Base-by-base conservation (phyloP, 257 asterid genomes). In the Ocimum tenuiflorum region DNA sequence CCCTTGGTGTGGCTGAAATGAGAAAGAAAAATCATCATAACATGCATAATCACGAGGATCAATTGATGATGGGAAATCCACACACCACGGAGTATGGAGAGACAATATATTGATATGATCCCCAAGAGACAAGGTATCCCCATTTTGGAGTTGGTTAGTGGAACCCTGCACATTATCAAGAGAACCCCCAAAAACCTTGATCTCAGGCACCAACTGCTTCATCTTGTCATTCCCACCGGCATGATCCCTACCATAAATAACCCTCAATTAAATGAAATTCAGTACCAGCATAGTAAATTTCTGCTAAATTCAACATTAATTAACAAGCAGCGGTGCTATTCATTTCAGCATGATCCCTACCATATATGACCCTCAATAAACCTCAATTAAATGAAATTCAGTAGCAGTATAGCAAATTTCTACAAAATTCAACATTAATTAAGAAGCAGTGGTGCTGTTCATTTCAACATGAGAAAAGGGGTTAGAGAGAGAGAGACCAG, bases 311-410 rank as follows among this genome's bases (percentile, higher is more conserved):
- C 0, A 17, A 60, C 51, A 43, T n/a, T 38, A 11, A 48, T 7
- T 36, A 14, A 24, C 4, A 24, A n/a, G 17, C 18, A 43, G 14
- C 17, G 20, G 10, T 17, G 11, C 35, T 15, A 5, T 17, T 9
- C 6, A 72, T n/a, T n/a, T n/a, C 97, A 68, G 99, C 96, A 82
- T 90, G 99, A 80, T 92, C 96, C 99, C 97, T 92, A 65, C 42
- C 75, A 72, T n/a, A n/a, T n/a, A n/a, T n/a, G n/a, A n/a, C n/a
- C n/a, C n/a, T n/a, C n/a, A n/a, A n/a, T n/a, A n/a, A n/a, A n/a
- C n/a, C n/a, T n/a, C n/a, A n/a, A n/a, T n/a, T n/a, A n/a, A n/a
- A n/a, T n/a, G n/a, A n/a, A n/a, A 27, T 27, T 27, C 31, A 27
- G 31, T 27, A 27, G 31, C 31, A 4, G 4, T 27, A 27, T 27